A percentile compares a stretch with the other conserved stretches of the same genome.
These are phyloP conservation scores for Meripilus lineatus DNA, from an alignment of 1,284 basidiomycete species.

Conservation along the genomic window DNA sequence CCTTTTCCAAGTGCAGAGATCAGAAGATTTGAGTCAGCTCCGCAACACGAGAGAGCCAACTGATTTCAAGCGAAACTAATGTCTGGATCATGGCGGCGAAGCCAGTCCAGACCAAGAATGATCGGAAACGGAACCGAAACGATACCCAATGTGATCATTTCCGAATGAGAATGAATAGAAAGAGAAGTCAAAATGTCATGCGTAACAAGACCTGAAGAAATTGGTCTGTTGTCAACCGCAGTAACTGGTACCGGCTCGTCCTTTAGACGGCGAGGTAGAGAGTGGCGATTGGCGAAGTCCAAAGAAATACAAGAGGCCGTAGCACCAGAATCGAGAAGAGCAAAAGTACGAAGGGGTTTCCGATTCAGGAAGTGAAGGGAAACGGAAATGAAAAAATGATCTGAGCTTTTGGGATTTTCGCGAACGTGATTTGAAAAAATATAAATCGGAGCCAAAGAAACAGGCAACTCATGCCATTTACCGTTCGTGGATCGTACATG, in stretches of 20 bases:
- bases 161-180: slow-evolving; percentile 20
- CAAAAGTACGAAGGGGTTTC: slow-evolving; percentile 24
- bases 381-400: slow-evolving; percentile 33
- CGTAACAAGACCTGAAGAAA: slow-evolving; percentile 32
- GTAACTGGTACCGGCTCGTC: slow-evolving; percentile 27
- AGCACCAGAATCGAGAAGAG: slow-evolving; percentile 33
- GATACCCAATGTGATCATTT: slow-evolving; percentile 13
- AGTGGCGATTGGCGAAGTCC: slow-evolving; percentile 26
- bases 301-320: slow-evolving; percentile 31
- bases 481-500: not conserved
- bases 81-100: slow-evolving; percentile 6
- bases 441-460: not conserved
- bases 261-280: slow-evolving; percentile 22
- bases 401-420: slow-evolving; percentile 11
- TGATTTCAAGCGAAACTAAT: not conserved
- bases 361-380: slow-evolving; percentile 26
- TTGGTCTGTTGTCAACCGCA: slow-evolving; percentile 31
- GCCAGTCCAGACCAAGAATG: slow-evolving; percentile 9
- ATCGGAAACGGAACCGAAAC: slow-evolving; percentile 19
- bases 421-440: slow-evolving; percentile 8
- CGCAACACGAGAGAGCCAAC: slow-evolving; percentile 27
- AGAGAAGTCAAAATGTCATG: slow-evolving; percentile 28
- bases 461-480: not conserved
- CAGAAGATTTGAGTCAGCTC: slow-evolving; percentile 25
- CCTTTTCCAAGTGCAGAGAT: slow-evolving; percentile 9